These are phyloP conservation scores for Hippophae gyantsensis DNA, from an alignment of 306 rosid species.

Conservation along the genomic window DNA sequence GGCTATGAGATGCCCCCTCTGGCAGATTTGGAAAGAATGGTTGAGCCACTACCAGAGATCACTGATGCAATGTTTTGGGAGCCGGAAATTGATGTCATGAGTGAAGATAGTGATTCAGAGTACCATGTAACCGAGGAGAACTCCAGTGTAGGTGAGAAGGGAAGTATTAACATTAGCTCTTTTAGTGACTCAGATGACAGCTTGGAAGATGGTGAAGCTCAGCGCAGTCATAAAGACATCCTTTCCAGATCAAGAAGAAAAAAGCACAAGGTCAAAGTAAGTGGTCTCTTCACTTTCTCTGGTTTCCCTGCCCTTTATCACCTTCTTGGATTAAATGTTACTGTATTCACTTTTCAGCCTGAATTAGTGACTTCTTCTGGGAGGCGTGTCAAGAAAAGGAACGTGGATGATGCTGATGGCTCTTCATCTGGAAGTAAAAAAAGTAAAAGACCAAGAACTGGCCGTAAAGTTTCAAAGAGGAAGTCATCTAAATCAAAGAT, in stretches of 20 bases:
- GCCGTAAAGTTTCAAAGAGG: slow-evolving; percentile 33
- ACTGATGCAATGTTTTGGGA: slow-evolving; percentile 71
- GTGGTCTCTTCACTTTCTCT: slow-evolving; percentile 11
- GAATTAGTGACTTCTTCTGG: slow-evolving; percentile 44
- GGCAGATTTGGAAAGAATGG: slow-evolving; percentile 75
- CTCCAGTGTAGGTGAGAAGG: slow-evolving; percentile 59
- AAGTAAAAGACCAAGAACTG: slow-evolving; percentile 38
- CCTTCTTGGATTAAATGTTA: slow-evolving; percentile 19
- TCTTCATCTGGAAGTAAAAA: slow-evolving; percentile 36
- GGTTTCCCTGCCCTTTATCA: slow-evolving; percentile 13
- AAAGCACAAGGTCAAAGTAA: slow-evolving; percentile 39
- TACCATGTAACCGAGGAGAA: slow-evolving; percentile 64
- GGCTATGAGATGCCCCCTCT: slow-evolving; percentile 62
- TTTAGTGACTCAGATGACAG: slow-evolving; percentile 51
- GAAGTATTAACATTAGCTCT: slow-evolving; percentile 41
- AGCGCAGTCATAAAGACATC: slow-evolving; percentile 38
- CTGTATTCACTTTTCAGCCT: slow-evolving; percentile 31
- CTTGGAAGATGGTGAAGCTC: slow-evolving; percentile 34
- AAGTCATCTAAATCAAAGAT: slow-evolving; percentile 49
- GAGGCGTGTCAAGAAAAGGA: slow-evolving; percentile 70
- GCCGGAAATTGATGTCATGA: slow-evolving; percentile 58
- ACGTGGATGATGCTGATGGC: slow-evolving; percentile 47
- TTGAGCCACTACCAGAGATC: slow-evolving; percentile 69
- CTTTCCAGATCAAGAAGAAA: slow-evolving; percentile 76
- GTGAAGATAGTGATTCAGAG: slow-evolving; percentile 77